phyloP scores from a whole-genome alignment of 495 filamentous ascomycete species.

The Monascus purpureus region DNA sequence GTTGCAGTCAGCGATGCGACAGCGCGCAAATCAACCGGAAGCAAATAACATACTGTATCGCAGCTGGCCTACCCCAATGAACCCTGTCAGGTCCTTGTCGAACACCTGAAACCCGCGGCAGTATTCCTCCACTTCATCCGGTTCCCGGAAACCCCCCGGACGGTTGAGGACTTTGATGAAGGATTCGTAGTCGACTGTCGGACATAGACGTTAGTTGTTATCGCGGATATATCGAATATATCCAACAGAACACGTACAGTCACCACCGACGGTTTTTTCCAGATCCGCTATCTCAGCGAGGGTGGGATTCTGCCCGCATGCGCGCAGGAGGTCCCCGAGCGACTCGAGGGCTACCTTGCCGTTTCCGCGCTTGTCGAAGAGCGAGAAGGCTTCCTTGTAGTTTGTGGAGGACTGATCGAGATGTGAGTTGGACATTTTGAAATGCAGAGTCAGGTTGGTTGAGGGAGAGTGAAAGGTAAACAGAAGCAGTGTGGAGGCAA shows the following conservation, averaged over 20 bases:
- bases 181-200: constrained; percentile 87
- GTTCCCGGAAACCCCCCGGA: constrained; percentile 94
- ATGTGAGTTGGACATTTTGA: constrained; percentile 11
- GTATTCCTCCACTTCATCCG: constrained; percentile 94
- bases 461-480: neutral
- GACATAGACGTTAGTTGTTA: neutral
- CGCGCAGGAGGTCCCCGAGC: constrained; percentile 85
- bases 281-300: constrained; percentile 80
- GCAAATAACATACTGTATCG: constrained; percentile 53
- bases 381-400: constrained; percentile 99
- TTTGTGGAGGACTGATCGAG: constrained; percentile 82
- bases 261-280: constrained; percentile 71
- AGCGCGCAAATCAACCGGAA: neutral
- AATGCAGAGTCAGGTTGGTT: constrained; percentile 1
- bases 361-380: constrained; percentile 97
- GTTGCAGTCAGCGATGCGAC: neutral
- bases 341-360: constrained; percentile 74
- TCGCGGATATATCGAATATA: too few species aligned
- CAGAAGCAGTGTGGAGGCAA: neutral
- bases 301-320: constrained; percentile 96
- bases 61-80: constrained; percentile 91
- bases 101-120: constrained; percentile 98
- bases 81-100: constrained; percentile 96
- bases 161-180: constrained; percentile 93
- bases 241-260: constrained; percentile 68